phyloP scores from a whole-genome alignment of 805 yeast species.

The Wickerhamomyces sydowiorum region DNA sequence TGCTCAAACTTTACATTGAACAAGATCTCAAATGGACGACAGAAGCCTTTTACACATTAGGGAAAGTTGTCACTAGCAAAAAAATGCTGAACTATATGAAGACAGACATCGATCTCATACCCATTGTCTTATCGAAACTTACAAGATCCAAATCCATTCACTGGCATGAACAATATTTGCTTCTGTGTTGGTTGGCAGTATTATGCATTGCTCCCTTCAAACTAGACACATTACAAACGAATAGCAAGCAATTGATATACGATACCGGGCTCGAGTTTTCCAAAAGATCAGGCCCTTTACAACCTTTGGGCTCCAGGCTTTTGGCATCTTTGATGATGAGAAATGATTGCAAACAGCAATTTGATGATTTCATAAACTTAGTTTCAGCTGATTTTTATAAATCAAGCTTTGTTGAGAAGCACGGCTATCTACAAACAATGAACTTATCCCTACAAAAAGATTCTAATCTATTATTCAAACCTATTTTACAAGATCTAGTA shows the following conservation, averaged over 20 bases:
- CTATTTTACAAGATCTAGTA: neutral
- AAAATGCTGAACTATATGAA: slow-evolving; percentile 52
- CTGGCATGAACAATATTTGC: slow-evolving; percentile 45
- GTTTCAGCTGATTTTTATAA: slow-evolving; percentile 14
- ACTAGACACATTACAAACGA: slow-evolving; percentile 33
- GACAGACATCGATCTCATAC: slow-evolving; percentile 50
- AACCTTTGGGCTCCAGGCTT: slow-evolving; percentile 24
- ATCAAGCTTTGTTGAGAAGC: slow-evolving; percentile 1
- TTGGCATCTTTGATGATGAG: slow-evolving; percentile 26
- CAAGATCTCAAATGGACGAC: neutral
- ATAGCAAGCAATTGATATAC: slow-evolving; percentile 29
- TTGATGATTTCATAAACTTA: slow-evolving; percentile 8
- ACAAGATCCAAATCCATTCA: slow-evolving; percentile 4
- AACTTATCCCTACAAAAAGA: slow-evolving; percentile 20
- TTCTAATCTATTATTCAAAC: slow-evolving; percentile 1
- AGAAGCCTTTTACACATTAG: slow-evolving; percentile 48
- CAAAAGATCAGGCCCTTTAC: slow-evolving; percentile 37
- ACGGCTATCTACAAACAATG: slow-evolving; percentile 12
- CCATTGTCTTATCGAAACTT: slow-evolving; percentile 26
- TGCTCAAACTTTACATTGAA: slow-evolving; percentile 25
- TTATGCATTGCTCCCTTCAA: slow-evolving; percentile 72
- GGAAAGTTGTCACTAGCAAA: slow-evolving; percentile 65
- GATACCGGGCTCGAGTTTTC: slow-evolving; percentile 28
- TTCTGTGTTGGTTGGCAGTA: slow-evolving; percentile 68
- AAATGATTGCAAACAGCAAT: slow-evolving; percentile 14